Percentiles rank a stretch among this genome's conserved stretches.
Conservation (phyloP, 2,329 filamentous ascomycete species). For the Aplosporella prunicola region DNA sequence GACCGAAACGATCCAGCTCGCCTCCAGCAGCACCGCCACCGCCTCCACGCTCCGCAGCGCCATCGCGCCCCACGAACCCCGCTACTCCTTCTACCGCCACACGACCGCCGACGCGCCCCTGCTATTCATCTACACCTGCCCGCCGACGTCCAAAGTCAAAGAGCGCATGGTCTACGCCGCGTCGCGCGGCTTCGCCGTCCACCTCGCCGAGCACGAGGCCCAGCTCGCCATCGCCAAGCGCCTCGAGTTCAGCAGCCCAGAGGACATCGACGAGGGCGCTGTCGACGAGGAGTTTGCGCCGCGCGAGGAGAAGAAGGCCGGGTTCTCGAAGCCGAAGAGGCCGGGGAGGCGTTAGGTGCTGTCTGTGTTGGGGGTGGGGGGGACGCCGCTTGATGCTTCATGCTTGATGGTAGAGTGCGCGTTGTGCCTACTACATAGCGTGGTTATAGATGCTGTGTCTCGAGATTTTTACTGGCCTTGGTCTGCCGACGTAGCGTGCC, state of each 20-base stretch:
- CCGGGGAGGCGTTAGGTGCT: slow-evolving; percentile 51
- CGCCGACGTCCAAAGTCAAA: slow-evolving; percentile 63
- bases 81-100: slow-evolving; percentile 71
- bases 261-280: slow-evolving; percentile 42
- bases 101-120: slow-evolving; percentile 47
- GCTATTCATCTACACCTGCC: slow-evolving; percentile 78
- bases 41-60: slow-evolving; percentile 48
- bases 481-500: no score
- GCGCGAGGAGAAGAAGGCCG: slow-evolving; percentile 54
- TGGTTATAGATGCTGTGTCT: no score
- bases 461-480: no score
- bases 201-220: slow-evolving; percentile 55
- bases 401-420: no score
- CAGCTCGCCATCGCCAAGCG: slow-evolving; percentile 60
- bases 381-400: no score
- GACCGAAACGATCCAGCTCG: slow-evolving; percentile 60
- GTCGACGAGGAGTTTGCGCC: slow-evolving; percentile 60
- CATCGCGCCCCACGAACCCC: slow-evolving; percentile 60
- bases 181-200: slow-evolving; percentile 50
- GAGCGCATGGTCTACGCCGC: slow-evolving; percentile 77
- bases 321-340: slow-evolving; percentile 69
- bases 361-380: no score
- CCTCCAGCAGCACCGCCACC: slow-evolving; percentile 42
- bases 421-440: no score
- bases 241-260: slow-evolving; percentile 12